Evolutionary conservation across 2,329 filamentous ascomycete species (phyloP).

Genomic region (Pochonia chlamydosporia): DNA sequence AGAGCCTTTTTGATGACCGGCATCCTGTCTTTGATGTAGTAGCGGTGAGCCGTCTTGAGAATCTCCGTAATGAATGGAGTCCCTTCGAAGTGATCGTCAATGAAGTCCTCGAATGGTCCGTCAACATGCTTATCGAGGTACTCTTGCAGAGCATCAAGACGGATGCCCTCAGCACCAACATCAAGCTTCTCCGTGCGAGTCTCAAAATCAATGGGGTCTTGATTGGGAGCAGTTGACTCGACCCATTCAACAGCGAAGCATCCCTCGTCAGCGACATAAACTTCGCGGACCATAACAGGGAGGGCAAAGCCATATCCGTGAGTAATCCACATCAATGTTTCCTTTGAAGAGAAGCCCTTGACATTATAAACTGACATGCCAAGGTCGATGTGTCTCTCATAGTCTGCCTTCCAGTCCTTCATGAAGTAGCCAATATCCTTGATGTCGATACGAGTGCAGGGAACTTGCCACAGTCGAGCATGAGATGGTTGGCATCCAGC

Average conservation of each 20-base stretch:
- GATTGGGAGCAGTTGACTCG: slow-evolving; percentile 63
- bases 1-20: slow-evolving; percentile 91
- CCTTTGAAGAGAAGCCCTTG: slow-evolving; percentile 70
- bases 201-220: slow-evolving; percentile 75
- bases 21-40: slow-evolving; percentile 81
- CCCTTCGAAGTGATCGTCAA: slow-evolving; percentile 93
- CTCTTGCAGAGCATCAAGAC: slow-evolving; percentile 72
- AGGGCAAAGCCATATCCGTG: slow-evolving; percentile 93
- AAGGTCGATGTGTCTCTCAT: slow-evolving; percentile 80
- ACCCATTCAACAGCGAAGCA: slow-evolving; percentile 94
- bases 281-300: slow-evolving; percentile 88
- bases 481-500: slow-evolving; percentile 93
- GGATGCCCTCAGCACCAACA: slow-evolving; percentile 83
- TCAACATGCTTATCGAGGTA: slow-evolving; percentile 96
- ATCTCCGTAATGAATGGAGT: slow-evolving; percentile 94
- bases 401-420: slow-evolving; percentile 99
- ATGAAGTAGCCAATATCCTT: slow-evolving; percentile 98
- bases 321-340: slow-evolving; percentile 80
- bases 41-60: slow-evolving; percentile 91
- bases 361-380: slow-evolving; percentile 92
- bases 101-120: slow-evolving; percentile 83
- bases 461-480: slow-evolving; percentile 93
- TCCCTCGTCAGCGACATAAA: slow-evolving; percentile 85
- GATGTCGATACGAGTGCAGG: slow-evolving; percentile 96
- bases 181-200: slow-evolving; percentile 84